Base-by-base conservation (phyloP, 139 green algal genomes). In the Micractinium conductrix region DNA sequence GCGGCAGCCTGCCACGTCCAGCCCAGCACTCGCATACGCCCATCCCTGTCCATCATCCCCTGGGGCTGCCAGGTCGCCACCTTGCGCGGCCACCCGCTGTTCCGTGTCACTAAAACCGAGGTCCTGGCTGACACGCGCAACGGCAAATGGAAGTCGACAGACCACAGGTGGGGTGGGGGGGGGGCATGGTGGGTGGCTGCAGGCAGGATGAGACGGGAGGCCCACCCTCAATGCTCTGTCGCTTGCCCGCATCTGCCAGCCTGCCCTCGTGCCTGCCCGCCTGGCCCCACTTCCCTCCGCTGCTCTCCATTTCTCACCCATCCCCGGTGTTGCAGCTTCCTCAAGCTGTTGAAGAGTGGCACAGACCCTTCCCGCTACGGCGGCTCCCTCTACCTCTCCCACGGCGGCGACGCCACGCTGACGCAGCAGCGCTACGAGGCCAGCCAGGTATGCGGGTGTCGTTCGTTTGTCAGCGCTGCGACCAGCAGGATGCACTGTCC, bases 301-400 rank as follows among this genome's bases (percentile, higher is more conserved):
- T n/a, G n/a, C n/a, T n/a, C n/a, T n/a, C n/a, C n/a, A n/a, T n/a
- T n/a, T n/a, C n/a, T n/a, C n/a, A n/a, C n/a, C n/a, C n/a, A n/a
- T n/a, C n/a, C n/a, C n/a, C n/a, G n/a, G n/a, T n/a, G n/a, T n/a
- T 69, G 79, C 86, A 91, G 89, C 71, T 84, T 91, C 30, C 67
- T 91, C 28, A 42, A 50, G 9, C 87, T 95, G 65, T 80, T 95
- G 37, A 42, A 83, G 48, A 83, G 91, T 37, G 94, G 91, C 1
- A 68, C 95, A n/a, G 84, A 95, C 84, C 94, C 95, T 6, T 4
- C 53, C 0, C 87, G 84, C 38, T 73, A 91, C 35, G 95, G 91
- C 21, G 82, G 90, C 17, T 88, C 91, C 37, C 83, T 98, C 79
- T 96, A 94, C 90, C 96, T 97, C 55, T 92, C 92, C 28, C 88